Percentiles rank a stretch among this genome's conserved stretches.
Evolutionary conservation across 495 filamentous ascomycete species (phyloP).

Genomic region (Astrothelium subdiscretum): DNA sequence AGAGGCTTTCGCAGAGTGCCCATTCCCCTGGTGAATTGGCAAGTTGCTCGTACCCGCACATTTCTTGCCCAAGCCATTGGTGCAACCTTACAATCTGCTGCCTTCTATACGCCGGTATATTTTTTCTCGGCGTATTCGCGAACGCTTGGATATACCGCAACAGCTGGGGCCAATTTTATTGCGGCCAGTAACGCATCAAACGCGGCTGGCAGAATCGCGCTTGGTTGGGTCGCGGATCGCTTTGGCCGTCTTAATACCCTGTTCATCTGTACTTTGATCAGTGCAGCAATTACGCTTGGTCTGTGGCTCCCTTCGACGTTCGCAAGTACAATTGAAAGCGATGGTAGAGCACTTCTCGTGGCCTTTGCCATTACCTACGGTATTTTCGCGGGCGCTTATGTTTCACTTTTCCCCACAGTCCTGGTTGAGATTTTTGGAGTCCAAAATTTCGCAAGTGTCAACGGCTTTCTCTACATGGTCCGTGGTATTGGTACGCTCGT

Average conservation of each 20-base stretch:
- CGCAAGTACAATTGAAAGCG: background rate
- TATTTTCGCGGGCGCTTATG: conserved; percentile 31
- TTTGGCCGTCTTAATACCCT: conserved; percentile 31
- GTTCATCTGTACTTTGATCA: conserved; percentile 29
- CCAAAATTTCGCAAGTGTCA: conserved; percentile 33
- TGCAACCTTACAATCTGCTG: conserved; percentile 30
- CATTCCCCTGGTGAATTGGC: conserved; percentile 26
- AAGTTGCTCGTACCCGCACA: conserved; percentile 22
- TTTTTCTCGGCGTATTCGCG: conserved; percentile 32
- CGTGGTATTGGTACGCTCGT: conserved; percentile 31
- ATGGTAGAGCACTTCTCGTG: conserved; percentile 25
- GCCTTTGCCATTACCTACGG: conserved; percentile 32
- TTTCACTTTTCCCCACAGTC: conserved; percentile 31
- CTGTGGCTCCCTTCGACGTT: conserved; percentile 34
- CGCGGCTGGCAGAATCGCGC: conserved; percentile 16
- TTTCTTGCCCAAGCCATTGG: conserved; percentile 28
- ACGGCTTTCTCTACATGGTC: conserved; percentile 35
- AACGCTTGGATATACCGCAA: conserved; percentile 30
- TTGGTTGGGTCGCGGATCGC: conserved; percentile 22
- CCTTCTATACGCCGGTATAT: conserved; percentile 32
- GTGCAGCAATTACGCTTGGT: conserved; percentile 25
- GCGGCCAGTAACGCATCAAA: conserved; percentile 20
- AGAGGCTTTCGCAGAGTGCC: conserved; percentile 8
- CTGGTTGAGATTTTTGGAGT: conserved; percentile 35
- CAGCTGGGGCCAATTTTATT: conserved; percentile 26